Base-by-base conservation (phyloP, 75 land plant genomes). In the Azolla pinnata region DNA sequence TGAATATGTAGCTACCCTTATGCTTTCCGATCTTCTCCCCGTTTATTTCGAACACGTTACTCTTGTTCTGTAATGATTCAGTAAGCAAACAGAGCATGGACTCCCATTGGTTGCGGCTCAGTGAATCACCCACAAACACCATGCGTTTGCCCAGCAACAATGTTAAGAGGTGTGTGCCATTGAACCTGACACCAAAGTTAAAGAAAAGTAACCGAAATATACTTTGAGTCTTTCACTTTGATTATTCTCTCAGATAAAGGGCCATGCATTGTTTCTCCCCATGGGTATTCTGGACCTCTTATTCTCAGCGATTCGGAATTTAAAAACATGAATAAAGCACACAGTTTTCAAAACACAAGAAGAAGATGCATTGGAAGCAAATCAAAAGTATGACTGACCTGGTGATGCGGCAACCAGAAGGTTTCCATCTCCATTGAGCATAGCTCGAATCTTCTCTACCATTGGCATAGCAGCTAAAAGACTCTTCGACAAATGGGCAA, bases 31-130 rank as follows among this genome's bases (percentile, higher is more conserved):
- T 84, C 50, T 79, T 77, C 57, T 74, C 48, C 2, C 93, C 87
- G 48, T 77, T 69, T 1, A 65, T 68, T 64, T 88, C 93, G 65
- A 74, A 77, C 84, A 88, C 79, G 57, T 52, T 72, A 62, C 76
- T 83, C 56, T 79, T 84, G 68, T 88, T 62, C 23, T 55, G 21
- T 33, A 88, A 70, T 3, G 74, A 80, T 70, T 81, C 82, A 19
- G 72, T 73, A 4, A 88, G 76, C 56, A 88, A 61, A 62, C 93
- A 88, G 27, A 88, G 60, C 42, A 88, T 54, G 17, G 93, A 88
- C 65, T 88, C 88, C 77, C 83, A 88, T 69, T 88, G 93, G 55
- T 88, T 88, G 5, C 93, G 55, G 44, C 76, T 81, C 82, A 88
- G 63, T 12, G 93, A 88, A 29, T 88, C 93, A 46, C 93, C 93